A percentile compares a stretch with the other conserved stretches of the same genome.
These are phyloP conservation scores for Lactarius trivialis DNA, from an alignment of 768 basidiomycete genomes.

Conservation along the genomic window DNA sequence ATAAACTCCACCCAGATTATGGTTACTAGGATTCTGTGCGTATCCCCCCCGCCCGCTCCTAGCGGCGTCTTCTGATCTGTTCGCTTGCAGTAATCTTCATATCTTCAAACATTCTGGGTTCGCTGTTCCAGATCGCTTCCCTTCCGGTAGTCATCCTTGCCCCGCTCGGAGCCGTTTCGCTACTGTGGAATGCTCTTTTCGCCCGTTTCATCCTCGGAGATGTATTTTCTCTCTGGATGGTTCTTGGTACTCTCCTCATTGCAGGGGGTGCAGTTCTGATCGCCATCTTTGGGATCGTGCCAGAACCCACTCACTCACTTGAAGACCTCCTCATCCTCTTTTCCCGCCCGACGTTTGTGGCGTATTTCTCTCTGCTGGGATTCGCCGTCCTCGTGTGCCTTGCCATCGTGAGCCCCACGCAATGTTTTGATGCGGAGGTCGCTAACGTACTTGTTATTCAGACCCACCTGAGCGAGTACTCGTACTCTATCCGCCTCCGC, in stretches of 20 bases:
- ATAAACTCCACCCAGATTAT: constrained; percentile 46
- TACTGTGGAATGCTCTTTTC: constrained; percentile 93
- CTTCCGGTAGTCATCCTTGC: constrained; percentile 93
- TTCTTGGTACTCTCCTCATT: constrained; percentile 82
- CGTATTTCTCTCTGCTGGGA: constrained; percentile 72
- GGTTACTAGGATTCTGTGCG: constrained; percentile 76
- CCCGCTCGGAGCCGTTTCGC: constrained; percentile 84
- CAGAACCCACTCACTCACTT: constrained; percentile 78
- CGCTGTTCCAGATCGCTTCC: constrained; percentile 87
- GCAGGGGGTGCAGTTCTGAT: constrained; percentile 86
- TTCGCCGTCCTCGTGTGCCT: constrained; percentile 54
- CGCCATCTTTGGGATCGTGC: constrained; percentile 86
- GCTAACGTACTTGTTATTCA: constrained; percentile 28
- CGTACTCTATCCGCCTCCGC: constrained; percentile 38
- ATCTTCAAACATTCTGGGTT: constrained; percentile 81
- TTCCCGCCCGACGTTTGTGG: constrained; percentile 66
- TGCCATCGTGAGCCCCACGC: constrained; percentile 44
- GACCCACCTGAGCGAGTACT: constrained; percentile 72
- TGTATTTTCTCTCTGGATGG: constrained; percentile 76
- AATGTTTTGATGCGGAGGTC: not conserved
- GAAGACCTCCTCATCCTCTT: constrained; percentile 80
- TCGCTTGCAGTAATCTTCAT: constrained; percentile 57
- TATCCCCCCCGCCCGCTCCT: constrained; percentile 19
- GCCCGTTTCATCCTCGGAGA: constrained; percentile 81
- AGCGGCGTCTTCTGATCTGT: not conserved